Evolutionary conservation across 2,329 filamentous ascomycete genomes (phyloP).

Genomic region (Talaromyces rugulosus): DNA sequence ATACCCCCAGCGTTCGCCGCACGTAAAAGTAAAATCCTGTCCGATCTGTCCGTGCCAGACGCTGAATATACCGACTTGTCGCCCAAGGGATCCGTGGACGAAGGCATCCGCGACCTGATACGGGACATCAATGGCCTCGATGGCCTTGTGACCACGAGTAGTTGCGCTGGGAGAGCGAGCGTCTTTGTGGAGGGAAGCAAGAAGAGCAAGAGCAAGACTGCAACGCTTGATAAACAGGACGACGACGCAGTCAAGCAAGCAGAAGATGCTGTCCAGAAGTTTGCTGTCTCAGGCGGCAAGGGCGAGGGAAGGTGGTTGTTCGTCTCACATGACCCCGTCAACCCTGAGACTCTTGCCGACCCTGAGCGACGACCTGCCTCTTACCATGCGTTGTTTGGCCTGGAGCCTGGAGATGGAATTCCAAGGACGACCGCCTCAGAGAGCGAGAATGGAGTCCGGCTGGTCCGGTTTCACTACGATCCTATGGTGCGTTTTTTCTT

Average conservation of each 20-base stretch:
- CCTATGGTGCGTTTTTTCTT: constrained; percentile 67
- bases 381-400: constrained; percentile 39
- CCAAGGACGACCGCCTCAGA: constrained; percentile 30
- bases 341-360: constrained; percentile 15
- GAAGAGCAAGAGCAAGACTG: constrained; percentile 16
- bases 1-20: constrained; percentile 42
- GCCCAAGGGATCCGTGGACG: constrained; percentile 84
- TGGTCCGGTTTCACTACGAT: constrained; percentile 86
- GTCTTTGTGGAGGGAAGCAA: constrained; percentile 80
- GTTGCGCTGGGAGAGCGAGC: constrained; percentile 81
- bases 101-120: constrained; percentile 71
- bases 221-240: background rate
- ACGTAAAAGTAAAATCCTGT: constrained; percentile 70
- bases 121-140: constrained; percentile 68
- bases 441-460: constrained; percentile 40
- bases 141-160: constrained; percentile 86
- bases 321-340: constrained; percentile 75
- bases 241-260: constrained; percentile 5
- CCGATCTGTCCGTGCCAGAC: constrained; percentile 63
- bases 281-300: constrained; percentile 72
- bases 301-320: constrained; percentile 82
- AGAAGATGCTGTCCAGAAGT: constrained; percentile 20
- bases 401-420: constrained; percentile 32
- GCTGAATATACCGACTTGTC: constrained; percentile 75
- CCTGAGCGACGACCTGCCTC: constrained; percentile 19